A percentile compares a stretch with the other conserved stretches of the same genome.
phyloP scores from a whole-genome alignment of 345 rosid species.

The Syzygium aqueum region DNA sequence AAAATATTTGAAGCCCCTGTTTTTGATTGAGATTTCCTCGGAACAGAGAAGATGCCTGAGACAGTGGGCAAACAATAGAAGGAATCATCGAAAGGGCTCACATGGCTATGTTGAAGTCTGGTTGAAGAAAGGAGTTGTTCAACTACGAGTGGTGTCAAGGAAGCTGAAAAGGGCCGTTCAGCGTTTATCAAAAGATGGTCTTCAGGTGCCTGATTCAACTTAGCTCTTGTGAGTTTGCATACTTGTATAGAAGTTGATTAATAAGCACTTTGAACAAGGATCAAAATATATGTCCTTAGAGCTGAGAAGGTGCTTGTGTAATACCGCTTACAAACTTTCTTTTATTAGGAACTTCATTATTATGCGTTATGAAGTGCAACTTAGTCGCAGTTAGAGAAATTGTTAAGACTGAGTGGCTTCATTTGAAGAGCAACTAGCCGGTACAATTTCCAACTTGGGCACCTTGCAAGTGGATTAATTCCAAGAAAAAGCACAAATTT shows the following conservation, averaged over 20 bases:
- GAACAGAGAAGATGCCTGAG: conserved; percentile 55
- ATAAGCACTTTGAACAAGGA: not conserved
- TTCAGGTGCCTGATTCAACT: not conserved
- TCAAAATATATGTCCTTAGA: not conserved
- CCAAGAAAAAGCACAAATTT: no score
- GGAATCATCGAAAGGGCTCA: conserved; percentile 71
- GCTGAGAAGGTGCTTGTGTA: not conserved
- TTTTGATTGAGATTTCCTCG: conserved; percentile 25
- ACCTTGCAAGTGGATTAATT: not conserved
- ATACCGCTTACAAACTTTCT: not conserved
- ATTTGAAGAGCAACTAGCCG: not conserved
- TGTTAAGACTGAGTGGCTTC: not conserved
- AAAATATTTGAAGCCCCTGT: conserved; percentile 32
- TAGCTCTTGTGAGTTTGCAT: not conserved
- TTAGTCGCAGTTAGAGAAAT: not conserved
- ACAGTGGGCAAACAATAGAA: conserved; percentile 39
- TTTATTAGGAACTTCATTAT: not conserved
- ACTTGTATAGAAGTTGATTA: not conserved
- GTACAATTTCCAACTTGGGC: not conserved
- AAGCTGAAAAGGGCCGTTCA: conserved; percentile 11
- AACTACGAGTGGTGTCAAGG: conserved; percentile 27
- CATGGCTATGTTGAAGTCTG: conserved; percentile 57
- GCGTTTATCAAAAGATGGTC: not conserved
- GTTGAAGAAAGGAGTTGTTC: conserved; percentile 54
- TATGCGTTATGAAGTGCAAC: not conserved